Conservation (phyloP, 371 early-diverging fungal genomes). For the Zychaea mexicana region DNA sequence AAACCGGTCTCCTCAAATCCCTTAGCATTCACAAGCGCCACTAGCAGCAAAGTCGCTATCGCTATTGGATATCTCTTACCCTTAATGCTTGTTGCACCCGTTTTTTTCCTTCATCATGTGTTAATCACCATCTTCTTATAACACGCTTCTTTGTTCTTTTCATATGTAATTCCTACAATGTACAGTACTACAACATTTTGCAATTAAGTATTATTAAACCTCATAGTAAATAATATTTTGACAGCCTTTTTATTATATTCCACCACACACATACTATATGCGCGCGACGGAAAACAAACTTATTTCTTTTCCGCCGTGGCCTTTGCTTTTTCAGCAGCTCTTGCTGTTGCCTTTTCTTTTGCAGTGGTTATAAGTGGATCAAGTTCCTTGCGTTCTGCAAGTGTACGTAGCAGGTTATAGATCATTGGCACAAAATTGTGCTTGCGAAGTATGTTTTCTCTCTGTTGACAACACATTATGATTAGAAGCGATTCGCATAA, state of each 20-base stretch:
- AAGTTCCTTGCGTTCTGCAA: conserved; percentile 68
- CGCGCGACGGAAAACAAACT: not conserved
- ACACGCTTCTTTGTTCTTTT: not conserved
- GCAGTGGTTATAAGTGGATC: conserved; percentile 55
- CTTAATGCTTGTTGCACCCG: too few relatives aligned
- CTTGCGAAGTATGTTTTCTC: conserved; percentile 75
- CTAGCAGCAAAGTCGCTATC: not conserved
- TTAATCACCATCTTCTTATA: too few relatives aligned
- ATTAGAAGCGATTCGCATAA: too few relatives aligned
- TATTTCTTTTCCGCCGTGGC: not conserved
- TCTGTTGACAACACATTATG: conserved; percentile 19
- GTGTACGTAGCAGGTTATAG: conserved; percentile 63
- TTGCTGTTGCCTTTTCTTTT: conserved; percentile 39
- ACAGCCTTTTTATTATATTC: too few relatives aligned
- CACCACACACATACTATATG: too few relatives aligned
- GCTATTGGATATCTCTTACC: too few relatives aligned
- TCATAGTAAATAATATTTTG: too few relatives aligned
- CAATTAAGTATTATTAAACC: too few relatives aligned
- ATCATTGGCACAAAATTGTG: conserved; percentile 87
- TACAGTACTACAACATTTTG: too few relatives aligned
- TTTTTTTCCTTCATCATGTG: too few relatives aligned
- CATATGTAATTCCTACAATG: too few relatives aligned
- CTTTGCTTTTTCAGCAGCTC: conserved; percentile 13
- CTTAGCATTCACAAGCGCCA: not conserved
- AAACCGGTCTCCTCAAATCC: not conserved